Evolutionary conservation across 2,329 filamentous ascomycete species (phyloP), one percentile per base, ranked within the genome.

Genomic region (Penicillium nordicum): DNA sequence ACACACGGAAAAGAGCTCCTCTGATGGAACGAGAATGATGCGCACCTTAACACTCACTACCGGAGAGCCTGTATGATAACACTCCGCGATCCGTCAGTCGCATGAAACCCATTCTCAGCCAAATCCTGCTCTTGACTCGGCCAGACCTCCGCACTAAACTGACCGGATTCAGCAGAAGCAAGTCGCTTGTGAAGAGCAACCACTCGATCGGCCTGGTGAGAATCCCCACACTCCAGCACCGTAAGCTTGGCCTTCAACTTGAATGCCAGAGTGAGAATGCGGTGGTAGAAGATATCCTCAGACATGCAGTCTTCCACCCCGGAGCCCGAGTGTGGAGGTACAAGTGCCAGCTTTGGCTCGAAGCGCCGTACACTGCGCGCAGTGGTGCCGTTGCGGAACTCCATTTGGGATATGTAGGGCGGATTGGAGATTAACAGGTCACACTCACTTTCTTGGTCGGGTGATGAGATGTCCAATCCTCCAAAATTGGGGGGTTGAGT

Each of bases 351-450:
- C 61, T 78, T 83, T 4, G 94, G 94, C 74, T 99, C 94, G 69
- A 85, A 91, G 44, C 85, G 85, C 16, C 91, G 84, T 30, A 97
- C 93, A 12, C 89, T 93, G 27, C 86, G 83, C 1, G 81, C 79
- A 1, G 88, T 92, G 18, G 84, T 83, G 38, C 74, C 80, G 38
- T 79, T 64, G 6, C 58, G 74, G 66, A 89, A 92, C 8, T 82
- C 83, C 4, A 70, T 63, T 0, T 79, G 76, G 2, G 92, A 95
- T 49, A 97, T 87, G 71, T 97, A 97, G 0, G 94, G 94, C 16
- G 94, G 94, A 67, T 99, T 99, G 1, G 89, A 89, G 36, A 94
- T 83, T 1, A 99, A 74, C 4, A 97, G 75, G 59, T 95, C 86
- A 67, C 74, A 76, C 23, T 54, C 47, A 25, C 38, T 38, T 21